phyloP scores from a whole-genome alignment of 169 alveolate genomes.

The Eimeria praecox region DNA sequence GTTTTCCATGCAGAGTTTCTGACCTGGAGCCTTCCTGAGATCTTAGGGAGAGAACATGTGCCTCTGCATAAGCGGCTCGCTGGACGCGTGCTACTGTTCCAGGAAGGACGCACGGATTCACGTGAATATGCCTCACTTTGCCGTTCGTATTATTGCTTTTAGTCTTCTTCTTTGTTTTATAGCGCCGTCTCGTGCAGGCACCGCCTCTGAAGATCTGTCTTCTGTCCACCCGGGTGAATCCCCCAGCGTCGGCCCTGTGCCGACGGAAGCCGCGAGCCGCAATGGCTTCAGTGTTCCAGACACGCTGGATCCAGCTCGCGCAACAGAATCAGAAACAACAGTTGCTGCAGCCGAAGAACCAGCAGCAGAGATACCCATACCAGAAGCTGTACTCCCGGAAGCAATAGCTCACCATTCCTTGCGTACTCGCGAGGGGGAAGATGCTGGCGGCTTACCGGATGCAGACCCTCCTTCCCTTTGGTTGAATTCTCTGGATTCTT shows the following conservation, averaged over 20 bases:
- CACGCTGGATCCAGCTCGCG: not conserved
- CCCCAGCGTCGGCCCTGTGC: not conserved
- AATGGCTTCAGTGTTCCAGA: not conserved
- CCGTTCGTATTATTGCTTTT: not conserved
- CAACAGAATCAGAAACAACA: not conserved
- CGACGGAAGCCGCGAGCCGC: not conserved
- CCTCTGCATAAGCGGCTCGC: not conserved
- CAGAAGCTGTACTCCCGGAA: not conserved
- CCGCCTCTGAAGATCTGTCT: not conserved
- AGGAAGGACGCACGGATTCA: not conserved
- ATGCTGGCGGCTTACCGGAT: not conserved
- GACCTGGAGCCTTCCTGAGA: not conserved
- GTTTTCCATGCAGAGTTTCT: not conserved
- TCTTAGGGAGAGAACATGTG: not conserved
- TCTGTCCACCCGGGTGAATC: not conserved
- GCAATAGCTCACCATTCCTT: not conserved
- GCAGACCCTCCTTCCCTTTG: constrained; percentile 44
- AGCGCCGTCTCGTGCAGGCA: not conserved
- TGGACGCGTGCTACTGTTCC: not conserved
- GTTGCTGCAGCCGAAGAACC: not conserved
- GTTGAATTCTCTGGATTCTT: constrained; percentile 41
- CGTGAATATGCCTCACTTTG: not conserved
- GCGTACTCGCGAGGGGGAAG: not conserved
- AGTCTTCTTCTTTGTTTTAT: not conserved
- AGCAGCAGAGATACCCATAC: not conserved